These are phyloP conservation scores for Blumeria graminis DNA, from an alignment of 2,329 filamentous ascomycete species.

Conservation along the genomic window DNA sequence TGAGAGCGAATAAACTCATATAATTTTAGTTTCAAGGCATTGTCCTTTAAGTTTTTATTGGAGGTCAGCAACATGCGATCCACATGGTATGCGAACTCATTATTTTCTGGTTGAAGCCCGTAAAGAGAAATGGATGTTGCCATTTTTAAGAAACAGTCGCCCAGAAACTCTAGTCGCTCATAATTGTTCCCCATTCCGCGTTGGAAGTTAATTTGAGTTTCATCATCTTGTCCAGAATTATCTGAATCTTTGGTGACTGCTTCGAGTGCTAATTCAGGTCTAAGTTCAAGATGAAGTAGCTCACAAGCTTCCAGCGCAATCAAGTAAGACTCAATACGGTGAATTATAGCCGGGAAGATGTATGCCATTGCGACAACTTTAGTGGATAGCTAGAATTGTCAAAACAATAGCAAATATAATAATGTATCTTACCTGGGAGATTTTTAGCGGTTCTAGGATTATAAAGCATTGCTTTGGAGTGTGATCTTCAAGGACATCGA, in stretches of 20 bases:
- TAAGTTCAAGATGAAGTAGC: slow-evolving; percentile 37
- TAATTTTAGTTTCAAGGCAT: slow-evolving; percentile 39
- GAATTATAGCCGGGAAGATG: slow-evolving; percentile 61
- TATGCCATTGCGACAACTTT: slow-evolving; percentile 49
- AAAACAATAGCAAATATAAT: neutral
- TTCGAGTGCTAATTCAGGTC: slow-evolving; percentile 51
- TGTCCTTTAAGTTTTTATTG: slow-evolving; percentile 71
- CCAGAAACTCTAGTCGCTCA: slow-evolving; percentile 78
- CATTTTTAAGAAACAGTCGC: slow-evolving; percentile 89
- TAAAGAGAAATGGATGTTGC: slow-evolving; percentile 76
- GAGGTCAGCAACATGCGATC: slow-evolving; percentile 77
- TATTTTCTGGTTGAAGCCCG: slow-evolving; percentile 46
- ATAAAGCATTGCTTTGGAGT: slow-evolving; percentile 32
- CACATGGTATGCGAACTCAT: slow-evolving; percentile 75
- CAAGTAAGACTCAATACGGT: slow-evolving; percentile 58
- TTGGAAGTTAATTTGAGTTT: slow-evolving; percentile 48
- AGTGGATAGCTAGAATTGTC: slow-evolving; percentile 31
- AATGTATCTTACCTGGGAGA: slow-evolving; percentile 42
- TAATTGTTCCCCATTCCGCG: slow-evolving; percentile 85
- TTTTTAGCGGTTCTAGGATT: slow-evolving; percentile 49
- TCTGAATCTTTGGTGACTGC: slow-evolving; percentile 85
- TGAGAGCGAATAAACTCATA: slow-evolving; percentile 64
- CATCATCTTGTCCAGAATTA: slow-evolving; percentile 48
- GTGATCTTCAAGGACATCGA: slow-evolving; percentile 24
- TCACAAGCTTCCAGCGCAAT: slow-evolving; percentile 55